Evolutionary conservation across 2,329 filamentous ascomycete species (phyloP), one percentile per base, ranked within the genome.

Genomic region (Cercospora citrullina): DNA sequence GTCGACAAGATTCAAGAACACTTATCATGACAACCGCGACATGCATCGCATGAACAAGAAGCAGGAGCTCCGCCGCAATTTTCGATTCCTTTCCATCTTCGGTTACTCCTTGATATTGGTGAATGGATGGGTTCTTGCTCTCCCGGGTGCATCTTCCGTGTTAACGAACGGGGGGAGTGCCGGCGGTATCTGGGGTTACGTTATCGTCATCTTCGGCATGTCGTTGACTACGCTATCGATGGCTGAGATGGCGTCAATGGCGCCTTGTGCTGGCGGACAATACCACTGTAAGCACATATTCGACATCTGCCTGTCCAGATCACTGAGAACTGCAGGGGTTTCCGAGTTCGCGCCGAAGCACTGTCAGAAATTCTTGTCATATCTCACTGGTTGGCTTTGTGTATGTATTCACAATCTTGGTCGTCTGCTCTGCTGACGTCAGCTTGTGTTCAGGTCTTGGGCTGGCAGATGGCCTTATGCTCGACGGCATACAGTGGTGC

Each of bases 81-180:
- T 70, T 30, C 68, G 68, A 14, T 71, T 70, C 60, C 74, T 73
- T n/a, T 71, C 71, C n/a, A 73, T 74, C 16, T 60, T 76, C 3
- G 75, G 74, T 4, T 75, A 76, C 45, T 72, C 72, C 7, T 72
- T 71, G n/a, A 69, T 75, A 3, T 62, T 75, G 14, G 75, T 74
- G 69, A 71, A 68, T 16, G 76, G 75, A 8, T 77, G 76, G 75
- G 73, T 74, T 51, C 62, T 68, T 12, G 65, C 66, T 10, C 53
- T 71, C 10, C 61, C 59, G 26, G 65, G 66, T 21, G 68, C 63
- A 4, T 61, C 63, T 31, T 64, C 61, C 33, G 67, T 63, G 3
- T 48, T 74, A 6, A 58, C 69, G 21, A 73, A 73, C 28, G 72
- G 71, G 12, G 71, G 72, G 8, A 71, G 68, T 21, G 72, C 67